Base-by-base conservation (phyloP, 2,329 filamentous ascomycete species). In the Aspergillus niger region DNA sequence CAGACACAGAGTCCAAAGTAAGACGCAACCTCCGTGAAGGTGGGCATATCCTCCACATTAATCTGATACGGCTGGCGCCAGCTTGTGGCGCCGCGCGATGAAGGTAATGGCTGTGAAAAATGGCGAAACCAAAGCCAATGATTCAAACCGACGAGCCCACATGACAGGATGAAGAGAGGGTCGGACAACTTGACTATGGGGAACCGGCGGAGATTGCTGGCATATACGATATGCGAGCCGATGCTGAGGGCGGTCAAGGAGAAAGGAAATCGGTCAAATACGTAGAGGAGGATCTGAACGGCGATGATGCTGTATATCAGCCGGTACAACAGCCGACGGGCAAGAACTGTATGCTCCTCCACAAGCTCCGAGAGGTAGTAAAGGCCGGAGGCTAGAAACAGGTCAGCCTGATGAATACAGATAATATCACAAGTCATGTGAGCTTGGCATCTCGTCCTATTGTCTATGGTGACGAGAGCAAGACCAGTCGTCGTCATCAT, bases 351-450 rank as follows among this genome's bases (percentile, higher is more conserved):
- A 74, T 99, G 94, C 77, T 99, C 95, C 79, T 99, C 95, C 63
- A 99, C 95, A 13, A 98, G 88, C 77, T 99, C 95, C 24, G 94
- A 97, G 57, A 99, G 89, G 77, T 99, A 99, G 81, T 99, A 99
- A 26, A 99, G 87, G 39, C 95, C 95, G n/a, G 92, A 97, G 41
- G 95, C 95, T 91, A 71, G 51, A 62, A 49, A 32, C 6, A 38
- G n/a, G 55, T 65, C 59, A 50, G 54, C 56, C 62, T 61, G 11
- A 13, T 53, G 22, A 17, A 17, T 15, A 3, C 22, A 17, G 8
- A 44, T 49, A 28, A 5, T 4, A 10, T 20, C 28, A 7, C 7
- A 13, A 32, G 11, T 22, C 11, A 6, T n/a, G 7, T 11, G 24
- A 13, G 13, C 17, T 24, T 10, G 53, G 39, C 7, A 26, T 30